phyloP scores from a whole-genome alignment of 306 rosid genomes.

The Pachyrhizus erosus region DNA sequence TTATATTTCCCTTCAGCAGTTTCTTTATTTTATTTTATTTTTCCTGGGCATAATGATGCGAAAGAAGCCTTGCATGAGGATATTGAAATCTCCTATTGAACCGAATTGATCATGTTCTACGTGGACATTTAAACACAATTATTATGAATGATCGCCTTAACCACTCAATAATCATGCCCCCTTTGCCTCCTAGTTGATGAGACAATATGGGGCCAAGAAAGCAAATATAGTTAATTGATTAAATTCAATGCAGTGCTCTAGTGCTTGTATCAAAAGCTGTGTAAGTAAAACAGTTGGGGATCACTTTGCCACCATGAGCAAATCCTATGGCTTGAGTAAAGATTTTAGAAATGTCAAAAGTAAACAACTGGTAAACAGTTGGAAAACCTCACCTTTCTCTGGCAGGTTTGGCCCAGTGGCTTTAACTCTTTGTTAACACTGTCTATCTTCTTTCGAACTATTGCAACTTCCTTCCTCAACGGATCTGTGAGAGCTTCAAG shows the following conservation, averaged over 20 bases:
- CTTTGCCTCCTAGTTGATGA: slow-evolving; percentile 27
- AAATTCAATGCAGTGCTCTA: slow-evolving; percentile 29
- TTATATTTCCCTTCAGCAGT: neutral
- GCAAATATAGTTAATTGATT: slow-evolving; percentile 40
- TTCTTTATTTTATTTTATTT: neutral
- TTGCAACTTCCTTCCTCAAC: slow-evolving; percentile 87
- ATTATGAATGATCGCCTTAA: slow-evolving; percentile 43
- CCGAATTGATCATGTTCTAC: slow-evolving; percentile 30
- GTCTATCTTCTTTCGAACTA: slow-evolving; percentile 91
- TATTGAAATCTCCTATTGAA: slow-evolving; percentile 21
- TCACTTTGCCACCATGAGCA: slow-evolving; percentile 41
- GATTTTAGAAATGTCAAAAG: slow-evolving; percentile 32
- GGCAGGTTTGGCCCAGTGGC: slow-evolving; percentile 96
- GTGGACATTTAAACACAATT: slow-evolving; percentile 43
- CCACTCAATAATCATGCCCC: slow-evolving; percentile 42
- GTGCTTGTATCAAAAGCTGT: slow-evolving; percentile 53
- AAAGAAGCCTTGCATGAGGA: slow-evolving; percentile 38
- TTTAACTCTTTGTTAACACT: slow-evolving; percentile 93
- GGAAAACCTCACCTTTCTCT: slow-evolving; percentile 72
- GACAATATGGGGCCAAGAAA: slow-evolving; percentile 48
- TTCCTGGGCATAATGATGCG: slow-evolving; percentile 14
- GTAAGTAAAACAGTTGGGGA: slow-evolving; percentile 40
- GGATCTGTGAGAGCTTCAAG: slow-evolving; percentile 94
- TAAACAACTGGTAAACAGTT: slow-evolving; percentile 21
- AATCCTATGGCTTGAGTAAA: slow-evolving; percentile 38